Conservation (phyloP, 2,329 filamentous ascomycete species). For the Botrytis squamosa region DNA sequence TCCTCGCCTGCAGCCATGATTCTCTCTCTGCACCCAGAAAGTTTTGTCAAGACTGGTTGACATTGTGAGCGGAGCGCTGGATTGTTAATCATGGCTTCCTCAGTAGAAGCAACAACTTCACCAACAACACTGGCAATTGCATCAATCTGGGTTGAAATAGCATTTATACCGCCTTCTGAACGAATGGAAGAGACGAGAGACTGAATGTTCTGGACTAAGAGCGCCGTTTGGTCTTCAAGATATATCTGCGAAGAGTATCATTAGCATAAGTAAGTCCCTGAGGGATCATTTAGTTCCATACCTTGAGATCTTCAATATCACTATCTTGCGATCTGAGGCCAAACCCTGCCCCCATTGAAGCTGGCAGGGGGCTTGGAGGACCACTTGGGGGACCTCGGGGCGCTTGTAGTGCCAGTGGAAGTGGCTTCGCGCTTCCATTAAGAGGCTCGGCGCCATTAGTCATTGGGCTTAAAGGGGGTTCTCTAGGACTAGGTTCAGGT, state of each 20-base stretch:
- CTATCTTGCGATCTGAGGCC: constrained; percentile 44
- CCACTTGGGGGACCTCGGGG: constrained; percentile 17
- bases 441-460: constrained; percentile 16
- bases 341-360: constrained; percentile 43
- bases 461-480: not conserved
- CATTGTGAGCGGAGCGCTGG: constrained; percentile 51
- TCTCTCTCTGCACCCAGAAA: constrained; percentile 63
- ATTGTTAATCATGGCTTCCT: constrained; percentile 54
- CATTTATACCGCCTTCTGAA: constrained; percentile 59
- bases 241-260: constrained; percentile 56
- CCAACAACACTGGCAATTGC: constrained; percentile 70
- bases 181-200: constrained; percentile 74
- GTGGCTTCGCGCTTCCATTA: constrained; percentile 37
- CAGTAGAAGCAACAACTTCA: constrained; percentile 66
- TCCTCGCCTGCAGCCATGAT: constrained; percentile 63
- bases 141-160: constrained; percentile 67
- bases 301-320: constrained; percentile 61
- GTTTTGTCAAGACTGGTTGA: constrained; percentile 51
- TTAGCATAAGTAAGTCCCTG: constrained; percentile 26
- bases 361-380: constrained; percentile 20
- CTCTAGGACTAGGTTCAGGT: not conserved
- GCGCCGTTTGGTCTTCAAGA: constrained; percentile 78
- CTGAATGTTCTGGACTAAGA: constrained; percentile 77
- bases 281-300: constrained; percentile 37
- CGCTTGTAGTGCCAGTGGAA: constrained; percentile 18